Conservation (phyloP, 176 grass and related monocot genomes). For the Microstegium vimineum region DNA sequence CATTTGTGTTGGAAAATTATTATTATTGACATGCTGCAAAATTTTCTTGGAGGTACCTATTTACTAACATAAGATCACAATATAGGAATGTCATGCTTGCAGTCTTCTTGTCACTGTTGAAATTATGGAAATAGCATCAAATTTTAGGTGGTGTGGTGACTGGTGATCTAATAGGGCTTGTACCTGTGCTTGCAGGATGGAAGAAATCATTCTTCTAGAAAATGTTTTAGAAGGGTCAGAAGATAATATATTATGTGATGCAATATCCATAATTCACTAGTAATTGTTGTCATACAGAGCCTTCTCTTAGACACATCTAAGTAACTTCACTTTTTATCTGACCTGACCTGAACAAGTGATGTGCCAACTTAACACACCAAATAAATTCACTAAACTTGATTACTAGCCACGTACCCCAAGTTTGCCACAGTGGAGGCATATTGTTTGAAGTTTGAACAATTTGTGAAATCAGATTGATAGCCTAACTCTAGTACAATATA, state of each 20-base stretch:
- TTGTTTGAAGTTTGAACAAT: neutral
- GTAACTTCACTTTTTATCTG: neutral
- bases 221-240: neutral
- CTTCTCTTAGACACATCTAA: neutral
- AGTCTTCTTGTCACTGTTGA: neutral
- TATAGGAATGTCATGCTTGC: neutral
- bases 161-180: neutral
- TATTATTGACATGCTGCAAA: neutral
- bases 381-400: neutral
- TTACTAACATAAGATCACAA: neutral
- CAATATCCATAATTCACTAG: neutral
- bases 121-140: neutral
- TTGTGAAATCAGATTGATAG: neutral
- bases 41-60: neutral
- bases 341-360: neutral
- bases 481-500: neutral
- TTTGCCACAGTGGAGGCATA: neutral
- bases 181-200: neutral
- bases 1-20: neutral
- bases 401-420: neutral
- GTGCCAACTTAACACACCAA: neutral
- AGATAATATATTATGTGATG: neutral
- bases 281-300: neutral
- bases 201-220: neutral
- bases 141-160: neutral